These are phyloP conservation scores for Calocybe cyanea DNA, from an alignment of 768 basidiomycete genomes.

Conservation along the genomic window DNA sequence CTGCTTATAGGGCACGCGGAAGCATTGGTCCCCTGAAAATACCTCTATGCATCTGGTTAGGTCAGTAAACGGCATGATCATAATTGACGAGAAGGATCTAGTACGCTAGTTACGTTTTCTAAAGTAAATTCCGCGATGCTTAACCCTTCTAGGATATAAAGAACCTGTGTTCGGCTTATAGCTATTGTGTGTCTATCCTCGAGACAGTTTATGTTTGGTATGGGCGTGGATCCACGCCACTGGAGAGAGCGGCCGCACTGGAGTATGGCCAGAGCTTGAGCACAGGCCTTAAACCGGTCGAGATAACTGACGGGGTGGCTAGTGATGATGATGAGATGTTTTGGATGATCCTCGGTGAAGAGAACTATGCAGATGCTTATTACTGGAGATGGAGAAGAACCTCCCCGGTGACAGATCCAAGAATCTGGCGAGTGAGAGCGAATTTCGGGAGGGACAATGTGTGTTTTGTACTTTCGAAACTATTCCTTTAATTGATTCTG, in stretches of 20 bases:
- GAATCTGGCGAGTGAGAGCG: constrained; percentile 57
- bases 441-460: constrained; percentile 34
- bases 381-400: constrained; percentile 74
- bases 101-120: constrained; percentile 34
- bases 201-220: constrained; percentile 78
- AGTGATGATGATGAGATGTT: constrained; percentile 74
- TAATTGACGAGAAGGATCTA: constrained; percentile 71
- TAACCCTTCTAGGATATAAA: constrained; percentile 40
- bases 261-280: constrained; percentile 54
- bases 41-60: constrained; percentile 79
- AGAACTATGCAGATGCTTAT: constrained; percentile 71
- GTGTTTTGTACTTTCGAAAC: constrained; percentile 17
- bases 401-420: constrained; percentile 38
- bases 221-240: constrained; percentile 60
- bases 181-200: constrained; percentile 71
- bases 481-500: constrained; percentile 1
- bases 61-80: constrained; percentile 41
- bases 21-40: constrained; percentile 76
- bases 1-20: constrained; percentile 53
- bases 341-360: constrained; percentile 82
- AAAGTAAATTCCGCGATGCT: background rate
- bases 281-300: constrained; percentile 36
- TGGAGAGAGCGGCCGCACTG: constrained; percentile 60
- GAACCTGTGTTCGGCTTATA: constrained; percentile 82
- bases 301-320: constrained; percentile 58